phyloP scores from a whole-genome alignment of 2,329 filamentous ascomycete genomes.

The Pyricularia pennisetigena region DNA sequence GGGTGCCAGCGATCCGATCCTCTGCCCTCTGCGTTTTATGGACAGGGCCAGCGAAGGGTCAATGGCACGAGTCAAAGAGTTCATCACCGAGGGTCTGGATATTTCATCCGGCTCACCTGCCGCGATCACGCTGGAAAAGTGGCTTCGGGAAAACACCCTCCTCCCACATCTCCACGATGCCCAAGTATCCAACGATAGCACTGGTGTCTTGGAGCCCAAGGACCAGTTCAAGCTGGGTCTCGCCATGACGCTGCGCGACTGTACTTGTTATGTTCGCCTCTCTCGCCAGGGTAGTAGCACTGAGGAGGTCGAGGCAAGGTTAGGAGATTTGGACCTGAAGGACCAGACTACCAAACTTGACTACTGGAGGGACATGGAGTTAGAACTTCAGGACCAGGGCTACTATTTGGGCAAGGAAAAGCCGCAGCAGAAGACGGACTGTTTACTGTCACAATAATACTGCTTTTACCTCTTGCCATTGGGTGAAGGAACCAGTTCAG shows the following conservation, averaged over 20 bases:
- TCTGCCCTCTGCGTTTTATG: conserved; percentile 53
- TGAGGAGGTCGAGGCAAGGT: conserved; percentile 39
- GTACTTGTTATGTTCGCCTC: conserved; percentile 62
- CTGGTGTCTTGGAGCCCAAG: background rate
- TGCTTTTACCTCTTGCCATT: background rate
- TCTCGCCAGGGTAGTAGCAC: conserved; percentile 9
- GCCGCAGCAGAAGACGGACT: conserved; percentile 13
- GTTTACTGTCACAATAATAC: conserved; percentile 10
- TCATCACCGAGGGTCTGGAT: conserved; percentile 11
- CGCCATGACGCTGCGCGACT: conserved; percentile 75
- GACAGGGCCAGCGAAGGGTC: conserved; percentile 17
- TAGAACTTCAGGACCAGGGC: conserved; percentile 51
- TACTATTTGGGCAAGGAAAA: conserved; percentile 44
- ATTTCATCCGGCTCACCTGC: conserved; percentile 10
- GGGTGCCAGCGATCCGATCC: conserved; percentile 23
- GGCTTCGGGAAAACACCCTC: conserved; percentile 6
- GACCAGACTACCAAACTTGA: conserved; percentile 53
- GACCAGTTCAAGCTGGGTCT: conserved; percentile 20
- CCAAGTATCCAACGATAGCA: background rate
- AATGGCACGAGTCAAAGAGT: background rate
- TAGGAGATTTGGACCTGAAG: conserved; percentile 74
- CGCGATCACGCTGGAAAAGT: background rate
- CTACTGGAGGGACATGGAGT: conserved; percentile 60
- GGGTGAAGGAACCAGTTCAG: background rate
- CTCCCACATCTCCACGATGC: conserved; percentile 2